These are phyloP conservation scores for Annulohypoxylon nitens DNA, from an alignment of 495 filamentous ascomycete genomes.

Conservation along the genomic window DNA sequence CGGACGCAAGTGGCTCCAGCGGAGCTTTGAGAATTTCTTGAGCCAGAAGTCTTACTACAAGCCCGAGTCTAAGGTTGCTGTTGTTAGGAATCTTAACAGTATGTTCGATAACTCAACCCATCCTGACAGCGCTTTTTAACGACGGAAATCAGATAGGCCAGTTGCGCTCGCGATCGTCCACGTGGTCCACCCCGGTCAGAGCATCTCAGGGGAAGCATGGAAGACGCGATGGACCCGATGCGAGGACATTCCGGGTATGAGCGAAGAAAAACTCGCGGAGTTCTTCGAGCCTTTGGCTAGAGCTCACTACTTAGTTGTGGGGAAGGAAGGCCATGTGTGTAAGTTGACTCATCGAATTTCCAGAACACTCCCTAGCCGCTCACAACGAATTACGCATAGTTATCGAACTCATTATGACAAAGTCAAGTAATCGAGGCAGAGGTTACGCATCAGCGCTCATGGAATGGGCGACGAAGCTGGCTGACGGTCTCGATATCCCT, in stretches of 20 bases:
- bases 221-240: slow-evolving; percentile 46
- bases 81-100: slow-evolving; percentile 48
- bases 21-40: slow-evolving; percentile 50
- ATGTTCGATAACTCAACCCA: background rate
- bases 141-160: slow-evolving; percentile 31
- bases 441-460: slow-evolving; percentile 48
- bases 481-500: slow-evolving; percentile 41
- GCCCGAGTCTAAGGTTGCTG: slow-evolving; percentile 44
- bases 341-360: slow-evolving; percentile 13
- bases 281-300: slow-evolving; percentile 48
- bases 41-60: slow-evolving; percentile 47
- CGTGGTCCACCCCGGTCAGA: slow-evolving; percentile 46
- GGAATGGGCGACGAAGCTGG: slow-evolving; percentile 45
- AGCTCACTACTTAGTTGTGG: slow-evolving; percentile 43
- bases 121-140: background rate
- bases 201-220: slow-evolving; percentile 42
- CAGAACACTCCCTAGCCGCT: background rate
- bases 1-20: slow-evolving; percentile 48
- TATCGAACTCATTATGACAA: slow-evolving; percentile 49
- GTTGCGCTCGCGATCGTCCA: slow-evolving; percentile 43
- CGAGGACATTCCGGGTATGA: slow-evolving; percentile 45
- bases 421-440: slow-evolving; percentile 39
- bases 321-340: slow-evolving; percentile 50
- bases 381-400: slow-evolving; percentile 16
- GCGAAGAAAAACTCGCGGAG: slow-evolving; percentile 39